Percentiles rank a stretch among this genome's conserved stretches.
phyloP scores from a whole-genome alignment of 164 flowering plant genomes.

The Warburgia ugandensis region DNA sequence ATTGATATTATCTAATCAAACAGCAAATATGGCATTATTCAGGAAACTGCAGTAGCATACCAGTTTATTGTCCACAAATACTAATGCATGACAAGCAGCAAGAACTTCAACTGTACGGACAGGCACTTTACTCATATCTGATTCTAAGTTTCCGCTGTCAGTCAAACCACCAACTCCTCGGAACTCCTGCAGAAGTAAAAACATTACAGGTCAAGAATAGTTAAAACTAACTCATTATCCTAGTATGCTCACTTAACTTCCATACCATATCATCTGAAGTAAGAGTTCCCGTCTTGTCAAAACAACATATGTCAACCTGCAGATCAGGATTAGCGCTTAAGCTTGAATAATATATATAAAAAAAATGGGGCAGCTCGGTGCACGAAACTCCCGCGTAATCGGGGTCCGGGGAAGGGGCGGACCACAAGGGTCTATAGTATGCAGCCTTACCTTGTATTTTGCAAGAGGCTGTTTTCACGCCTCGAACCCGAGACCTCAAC shows the following conservation, averaged over 20 bases:
- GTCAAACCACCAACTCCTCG: conserved; percentile 76
- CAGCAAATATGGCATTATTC: neutral
- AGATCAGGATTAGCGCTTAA: conserved; percentile 2
- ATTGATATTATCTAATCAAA: too few relatives aligned
- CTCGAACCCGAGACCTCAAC: too few relatives aligned
- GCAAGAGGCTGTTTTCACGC: too few relatives aligned
- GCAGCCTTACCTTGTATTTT: too few relatives aligned
- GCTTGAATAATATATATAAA: too few relatives aligned
- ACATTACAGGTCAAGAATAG: neutral
- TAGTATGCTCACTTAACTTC: neutral
- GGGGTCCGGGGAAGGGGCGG: too few relatives aligned
- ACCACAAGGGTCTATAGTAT: too few relatives aligned
- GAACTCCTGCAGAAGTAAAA: conserved; percentile 55
- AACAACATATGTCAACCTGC: conserved; percentile 98
- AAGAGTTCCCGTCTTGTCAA: conserved; percentile 96
- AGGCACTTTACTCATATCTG: conserved; percentile 73
- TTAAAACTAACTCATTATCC: too few relatives aligned
- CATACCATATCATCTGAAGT: conserved; percentile 99
- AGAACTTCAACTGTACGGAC: conserved; percentile 64
- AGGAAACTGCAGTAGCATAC: conserved; percentile 25
- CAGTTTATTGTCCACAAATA: conserved; percentile 95
- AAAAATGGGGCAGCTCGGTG: too few relatives aligned
- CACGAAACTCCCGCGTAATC: too few relatives aligned
- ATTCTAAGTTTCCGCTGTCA: conserved; percentile 40
- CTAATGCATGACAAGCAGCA: conserved; percentile 96